Percentiles rank a stretch among this genome's conserved stretches.
phyloP scores from a whole-genome alignment of 345 rosid genomes.

The Eucalyptus erythrocorys region DNA sequence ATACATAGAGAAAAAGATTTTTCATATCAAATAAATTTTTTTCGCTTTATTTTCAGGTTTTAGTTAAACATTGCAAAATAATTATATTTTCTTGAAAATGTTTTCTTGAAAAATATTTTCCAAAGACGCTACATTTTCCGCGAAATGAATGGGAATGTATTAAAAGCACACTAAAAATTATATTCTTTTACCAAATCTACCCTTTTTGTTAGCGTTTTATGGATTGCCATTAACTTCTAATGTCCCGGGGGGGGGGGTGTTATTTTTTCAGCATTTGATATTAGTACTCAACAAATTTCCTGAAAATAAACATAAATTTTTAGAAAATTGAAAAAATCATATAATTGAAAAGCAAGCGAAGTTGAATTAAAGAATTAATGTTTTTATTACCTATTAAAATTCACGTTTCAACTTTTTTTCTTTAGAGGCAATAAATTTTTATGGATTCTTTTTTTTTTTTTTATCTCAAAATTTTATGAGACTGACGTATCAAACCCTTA shows the following conservation, averaged over 20 bases:
- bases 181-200: neutral
- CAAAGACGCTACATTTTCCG: accelerated
- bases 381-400: neutral
- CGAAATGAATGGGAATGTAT: accelerated
- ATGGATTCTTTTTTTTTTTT: neutral
- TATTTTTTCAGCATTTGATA: neutral
- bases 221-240: neutral
- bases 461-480: neutral
- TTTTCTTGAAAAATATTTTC: too few relatives aligned
- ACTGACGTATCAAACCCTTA: too few relatives aligned
- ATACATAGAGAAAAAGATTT: too few relatives aligned
- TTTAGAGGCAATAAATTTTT: neutral
- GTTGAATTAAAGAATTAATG: neutral
- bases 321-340: neutral
- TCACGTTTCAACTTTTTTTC: neutral
- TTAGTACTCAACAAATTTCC: neutral
- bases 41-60: too few relatives aligned
- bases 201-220: too few relatives aligned
- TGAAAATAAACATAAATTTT: neutral
- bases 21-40: too few relatives aligned
- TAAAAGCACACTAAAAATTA: neutral
- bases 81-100: too few relatives aligned
- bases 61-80: too few relatives aligned
- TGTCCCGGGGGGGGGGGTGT: neutral
- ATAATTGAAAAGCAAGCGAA: too few relatives aligned